Percentiles rank a stretch among this genome's conserved stretches.
These are phyloP conservation scores for Xerocomellus amylosporus DNA, from an alignment of 768 basidiomycete species.

Conservation along the genomic window DNA sequence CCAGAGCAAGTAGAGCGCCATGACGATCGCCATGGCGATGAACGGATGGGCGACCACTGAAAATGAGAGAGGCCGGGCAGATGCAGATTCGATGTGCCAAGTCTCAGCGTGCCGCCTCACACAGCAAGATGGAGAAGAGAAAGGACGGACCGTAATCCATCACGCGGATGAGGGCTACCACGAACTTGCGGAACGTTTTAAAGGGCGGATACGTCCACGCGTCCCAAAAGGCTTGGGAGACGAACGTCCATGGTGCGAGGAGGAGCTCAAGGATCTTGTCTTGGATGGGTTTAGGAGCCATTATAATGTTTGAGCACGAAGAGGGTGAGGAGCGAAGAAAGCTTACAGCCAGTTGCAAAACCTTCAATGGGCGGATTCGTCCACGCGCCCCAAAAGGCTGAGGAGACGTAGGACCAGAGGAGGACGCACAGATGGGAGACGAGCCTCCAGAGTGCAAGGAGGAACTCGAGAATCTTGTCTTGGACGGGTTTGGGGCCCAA, in stretches of 20 bases:
- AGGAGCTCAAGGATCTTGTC: conserved; percentile 15
- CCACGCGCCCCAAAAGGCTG: too few relatives aligned
- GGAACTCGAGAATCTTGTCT: conserved; percentile 11
- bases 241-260: conserved; percentile 3
- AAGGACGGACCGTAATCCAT: background rate
- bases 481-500: conserved; percentile 13
- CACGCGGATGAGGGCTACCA: conserved; percentile 7
- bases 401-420: too few relatives aligned
- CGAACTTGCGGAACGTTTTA: conserved; percentile 17
- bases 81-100: too few relatives aligned
- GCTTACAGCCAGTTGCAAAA: too few relatives aligned
- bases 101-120: too few relatives aligned
- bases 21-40: conserved; percentile 10
- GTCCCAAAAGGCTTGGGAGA: too few relatives aligned
- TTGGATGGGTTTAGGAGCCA: conserved; percentile 13
- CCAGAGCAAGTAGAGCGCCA: background rate
- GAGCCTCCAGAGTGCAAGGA: conserved; percentile 7
- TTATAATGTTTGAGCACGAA: background rate
- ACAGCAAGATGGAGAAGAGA: too few relatives aligned
- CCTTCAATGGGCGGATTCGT: too few relatives aligned
- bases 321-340: too few relatives aligned
- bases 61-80: too few relatives aligned
- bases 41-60: background rate
- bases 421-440: background rate
- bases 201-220: conserved; percentile 24